Base-by-base conservation (phyloP, 495 filamentous ascomycete species). In the Sordaria brevicollis region DNA sequence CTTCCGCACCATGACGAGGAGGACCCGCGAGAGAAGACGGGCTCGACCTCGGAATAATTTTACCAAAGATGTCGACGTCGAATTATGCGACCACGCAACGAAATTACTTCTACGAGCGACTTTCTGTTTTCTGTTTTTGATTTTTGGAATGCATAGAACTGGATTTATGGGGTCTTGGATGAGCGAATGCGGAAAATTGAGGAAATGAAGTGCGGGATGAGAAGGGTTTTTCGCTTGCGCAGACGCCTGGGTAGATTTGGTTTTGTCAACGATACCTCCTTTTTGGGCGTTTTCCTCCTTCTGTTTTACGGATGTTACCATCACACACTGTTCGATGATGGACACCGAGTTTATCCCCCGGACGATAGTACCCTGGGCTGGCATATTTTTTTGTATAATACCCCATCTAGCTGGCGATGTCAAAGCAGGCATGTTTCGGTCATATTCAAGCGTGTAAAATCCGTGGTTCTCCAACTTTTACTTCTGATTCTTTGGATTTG, bases 371-470 rank as follows among this genome's bases (percentile, higher is more conserved):
- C 25, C n/a, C 36, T 38, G 70, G 65, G 65, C 68, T 70, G 72
- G 75, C 74, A 75, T 72, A 70, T 72, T 38, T 62, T 62, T 73
- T 72, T 76, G 75, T 78, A 78, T 71, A 76, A 78, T 76, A 78
- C 75, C 74, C 76, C 72, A 69, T 72, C n/a, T 69, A 57, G 74
- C 71, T 74, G 66, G 69, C 41, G 70, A 70, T 67, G 36, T 72
- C 35, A 25, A 65, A 65, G 70, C 25, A 66, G 62, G 65, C 57
- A 62, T 62, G 49, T 62, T 62, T 31, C 13, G 25, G 49, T 4
- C 6, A 62, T 31, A 62, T 31, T 29, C 21, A n/a, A 31, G 49
- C 13, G 49, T 33, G 29, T 29, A 17, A 31, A 62, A 25, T 62
- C 8, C 13, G 15, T 7, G 21, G 21, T 62, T 13, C 8, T 57